A percentile compares a stretch with the other conserved stretches of the same genome.
phyloP scores from a whole-genome alignment of 2,329 filamentous ascomycete species.

The Xylariales sp. region DNA sequence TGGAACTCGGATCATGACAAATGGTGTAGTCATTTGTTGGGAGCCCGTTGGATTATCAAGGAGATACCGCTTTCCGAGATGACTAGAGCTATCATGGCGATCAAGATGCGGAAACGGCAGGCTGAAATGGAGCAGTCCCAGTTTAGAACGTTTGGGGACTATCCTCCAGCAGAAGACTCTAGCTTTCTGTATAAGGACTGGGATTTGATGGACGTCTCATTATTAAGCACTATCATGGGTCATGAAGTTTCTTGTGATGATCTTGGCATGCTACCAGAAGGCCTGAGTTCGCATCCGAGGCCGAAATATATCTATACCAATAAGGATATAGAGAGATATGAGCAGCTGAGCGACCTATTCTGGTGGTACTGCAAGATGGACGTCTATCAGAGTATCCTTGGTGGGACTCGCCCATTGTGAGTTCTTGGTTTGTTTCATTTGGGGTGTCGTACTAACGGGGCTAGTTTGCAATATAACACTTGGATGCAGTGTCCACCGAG shows the following conservation, averaged over 20 bases:
- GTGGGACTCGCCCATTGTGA: slow-evolving; percentile 86
- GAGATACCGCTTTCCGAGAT: slow-evolving; percentile 84
- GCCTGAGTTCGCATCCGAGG: slow-evolving; percentile 45
- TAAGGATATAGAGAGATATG: slow-evolving; percentile 81
- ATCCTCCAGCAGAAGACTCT: slow-evolving; percentile 42
- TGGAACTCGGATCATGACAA: slow-evolving; percentile 95
- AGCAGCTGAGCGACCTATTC: slow-evolving; percentile 85
- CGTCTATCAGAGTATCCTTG: slow-evolving; percentile 88
- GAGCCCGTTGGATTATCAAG: slow-evolving; percentile 81
- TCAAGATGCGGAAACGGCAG: slow-evolving; percentile 61
- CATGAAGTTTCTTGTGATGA: slow-evolving; percentile 64
- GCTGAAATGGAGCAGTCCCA: slow-evolving; percentile 45
- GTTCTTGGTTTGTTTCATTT: slow-evolving; percentile 52
- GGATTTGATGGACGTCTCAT: slow-evolving; percentile 53
- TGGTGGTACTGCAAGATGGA: slow-evolving; percentile 99
- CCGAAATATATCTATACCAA: slow-evolving; percentile 56
- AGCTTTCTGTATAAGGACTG: slow-evolving; percentile 49
- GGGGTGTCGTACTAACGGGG: slow-evolving; percentile 22
- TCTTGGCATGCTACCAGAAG: slow-evolving; percentile 56
- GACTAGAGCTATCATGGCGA: slow-evolving; percentile 75
- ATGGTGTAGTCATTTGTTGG: slow-evolving; percentile 93
- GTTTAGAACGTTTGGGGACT: slow-evolving; percentile 41
- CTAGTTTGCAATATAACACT: slow-evolving; percentile 79
- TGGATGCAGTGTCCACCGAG: slow-evolving; percentile 92
- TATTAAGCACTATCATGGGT: slow-evolving; percentile 60